Conservation (phyloP, 495 filamentous ascomycete species). For the Penicillium arizonense region DNA sequence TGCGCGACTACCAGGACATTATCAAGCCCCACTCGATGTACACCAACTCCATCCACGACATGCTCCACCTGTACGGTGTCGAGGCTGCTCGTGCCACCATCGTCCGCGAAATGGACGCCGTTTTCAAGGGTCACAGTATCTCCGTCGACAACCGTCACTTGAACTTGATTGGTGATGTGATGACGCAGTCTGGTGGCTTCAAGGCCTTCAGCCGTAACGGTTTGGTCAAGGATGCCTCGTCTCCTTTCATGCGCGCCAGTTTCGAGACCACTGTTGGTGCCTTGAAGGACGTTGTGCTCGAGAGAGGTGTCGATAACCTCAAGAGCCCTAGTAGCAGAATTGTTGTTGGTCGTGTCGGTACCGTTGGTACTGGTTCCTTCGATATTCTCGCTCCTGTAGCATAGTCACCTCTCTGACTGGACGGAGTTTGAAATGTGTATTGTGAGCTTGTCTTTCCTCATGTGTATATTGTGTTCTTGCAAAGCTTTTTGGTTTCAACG, state of each 20-base stretch:
- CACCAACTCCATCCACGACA: constrained; percentile 89
- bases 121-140: constrained; percentile 93
- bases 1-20: constrained; percentile 81
- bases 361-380: constrained; percentile 86
- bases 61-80: constrained; percentile 84
- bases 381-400: constrained; percentile 75
- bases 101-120: constrained; percentile 78
- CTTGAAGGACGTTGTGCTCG: constrained; percentile 84
- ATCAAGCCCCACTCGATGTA: constrained; percentile 84
- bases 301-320: constrained; percentile 86
- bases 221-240: constrained; percentile 70
- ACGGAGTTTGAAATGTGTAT: constrained; percentile 16
- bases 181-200: constrained; percentile 88
- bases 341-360: constrained; percentile 78
- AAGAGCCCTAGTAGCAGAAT: constrained; percentile 83
- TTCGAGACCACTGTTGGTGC: constrained; percentile 97
- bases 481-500: constrained; percentile 11
- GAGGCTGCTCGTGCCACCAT: constrained; percentile 88
- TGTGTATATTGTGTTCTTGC: constrained; percentile 22
- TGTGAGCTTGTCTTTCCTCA: constrained; percentile 5
- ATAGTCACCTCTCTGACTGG: constrained; percentile 25
- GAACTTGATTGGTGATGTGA: constrained; percentile 93
- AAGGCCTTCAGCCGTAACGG: constrained; percentile 89
- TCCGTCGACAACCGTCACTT: constrained; percentile 88
- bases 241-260: constrained; percentile 95